Conservation (phyloP, 768 basidiomycete species). For the Suillus variegatus region DNA sequence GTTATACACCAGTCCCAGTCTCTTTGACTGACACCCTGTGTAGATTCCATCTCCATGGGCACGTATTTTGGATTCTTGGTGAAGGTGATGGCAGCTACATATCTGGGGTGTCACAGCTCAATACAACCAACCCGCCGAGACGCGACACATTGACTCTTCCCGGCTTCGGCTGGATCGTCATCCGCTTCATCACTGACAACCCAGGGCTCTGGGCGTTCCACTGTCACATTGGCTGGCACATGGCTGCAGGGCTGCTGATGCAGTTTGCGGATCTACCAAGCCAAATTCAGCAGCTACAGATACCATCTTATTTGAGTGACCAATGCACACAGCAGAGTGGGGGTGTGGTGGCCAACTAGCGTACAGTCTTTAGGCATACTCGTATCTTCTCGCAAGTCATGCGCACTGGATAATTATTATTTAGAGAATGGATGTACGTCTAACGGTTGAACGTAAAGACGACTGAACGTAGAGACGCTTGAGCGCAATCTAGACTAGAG, state of each 20-base stretch:
- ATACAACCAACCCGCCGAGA: conserved; percentile 38
- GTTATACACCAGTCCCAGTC: neutral
- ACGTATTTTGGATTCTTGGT: conserved; percentile 37
- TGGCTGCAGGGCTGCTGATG: conserved; percentile 42
- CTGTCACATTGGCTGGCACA: conserved; percentile 43
- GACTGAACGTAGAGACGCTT: conserved; percentile 8
- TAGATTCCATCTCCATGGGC: conserved; percentile 42
- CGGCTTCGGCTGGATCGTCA: conserved; percentile 35
- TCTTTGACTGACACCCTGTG: neutral
- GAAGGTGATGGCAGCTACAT: conserved; percentile 36
- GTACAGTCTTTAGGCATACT: conserved; percentile 4
- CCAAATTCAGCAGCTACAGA: conserved; percentile 32
- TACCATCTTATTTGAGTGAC: conserved; percentile 34
- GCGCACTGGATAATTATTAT: neutral
- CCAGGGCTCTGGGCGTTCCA: conserved; percentile 50
- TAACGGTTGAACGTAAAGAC: conserved; percentile 9
- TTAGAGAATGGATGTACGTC: neutral
- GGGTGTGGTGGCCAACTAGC: conserved; percentile 20
- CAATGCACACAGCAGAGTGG: conserved; percentile 38
- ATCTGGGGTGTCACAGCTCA: conserved; percentile 28
- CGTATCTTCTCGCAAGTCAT: neutral
- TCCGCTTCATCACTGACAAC: conserved; percentile 46
- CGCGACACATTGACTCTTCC: conserved; percentile 45
- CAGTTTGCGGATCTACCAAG: conserved; percentile 41
- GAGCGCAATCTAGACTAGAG: conserved; percentile 5